Evolutionary conservation across 352 stramenopile genomes (phyloP), one percentile per base, ranked within the genome.

Genomic region (Pythium insidiosum): DNA sequence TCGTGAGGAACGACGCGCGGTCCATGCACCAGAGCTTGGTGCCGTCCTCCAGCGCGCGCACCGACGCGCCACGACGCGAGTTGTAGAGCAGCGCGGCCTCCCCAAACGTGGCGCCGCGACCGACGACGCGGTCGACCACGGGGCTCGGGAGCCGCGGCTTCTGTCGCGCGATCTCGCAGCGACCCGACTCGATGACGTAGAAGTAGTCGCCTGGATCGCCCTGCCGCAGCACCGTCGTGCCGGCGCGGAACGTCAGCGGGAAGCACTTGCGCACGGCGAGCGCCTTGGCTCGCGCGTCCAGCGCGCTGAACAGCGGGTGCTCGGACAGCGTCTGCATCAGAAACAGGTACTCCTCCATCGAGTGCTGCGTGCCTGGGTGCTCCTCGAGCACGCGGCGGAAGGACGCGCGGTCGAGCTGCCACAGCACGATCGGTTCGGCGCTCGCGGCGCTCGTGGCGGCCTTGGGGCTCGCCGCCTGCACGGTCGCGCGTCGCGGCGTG

Each of bases 71-170:
- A 15, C 95, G 70, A 25, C 95, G 91, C 43, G 84, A 96, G 54
- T 97, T 96, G 68, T 99, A 98, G 51, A 99, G 71, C 39, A 99
- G 61, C 15, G 95, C 94, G 11, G 97, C 86, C 74, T 99, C 95
- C 7, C 95, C 95, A 62, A 99, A 98, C 43, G 63, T 88, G 19
- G 74, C 63, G 12, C 77, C 73, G 22, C 63, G 59, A 2, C 79
- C 79, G 22, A 94, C 79, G 18, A 84, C 53, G 4, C 77, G 70
- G 41, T 92, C 82, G 0, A 94, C 61, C 18, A 88, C 73, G 21
- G 72, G 49, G 6, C 63, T 52, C 1, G 56, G 43, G 20, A 57
- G 60, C 23, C 73, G 68, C 15, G 76, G 73, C 21, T 94, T 91
- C 13, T 67, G 53, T 6, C 82, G 68, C 37, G 78, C 64, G 19